Conservation (phyloP, 2,329 filamentous ascomycete species). For the Albophoma yamanashiensis region DNA sequence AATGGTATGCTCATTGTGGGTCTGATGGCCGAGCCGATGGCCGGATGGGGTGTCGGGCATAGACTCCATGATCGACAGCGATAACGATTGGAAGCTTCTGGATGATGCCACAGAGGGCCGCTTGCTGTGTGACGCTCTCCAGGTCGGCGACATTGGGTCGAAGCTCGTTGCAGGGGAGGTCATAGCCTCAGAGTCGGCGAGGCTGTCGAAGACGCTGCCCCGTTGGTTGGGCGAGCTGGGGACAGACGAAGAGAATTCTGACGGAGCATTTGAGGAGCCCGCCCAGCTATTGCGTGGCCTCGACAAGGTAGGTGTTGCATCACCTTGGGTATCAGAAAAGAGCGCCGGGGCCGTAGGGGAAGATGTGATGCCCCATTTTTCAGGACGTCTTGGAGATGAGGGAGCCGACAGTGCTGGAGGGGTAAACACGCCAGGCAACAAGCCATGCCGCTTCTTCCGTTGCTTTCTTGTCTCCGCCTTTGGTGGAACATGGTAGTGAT, state of each 20-base stretch:
- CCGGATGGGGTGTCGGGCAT: conserved; percentile 12
- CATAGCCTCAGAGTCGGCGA: conserved; percentile 51
- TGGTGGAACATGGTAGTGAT: conserved; percentile 73
- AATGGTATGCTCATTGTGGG: conserved; percentile 19
- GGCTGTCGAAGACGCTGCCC: conserved; percentile 69
- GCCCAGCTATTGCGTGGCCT: conserved; percentile 44
- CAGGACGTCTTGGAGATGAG: conserved; percentile 25
- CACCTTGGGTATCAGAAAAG: conserved; percentile 27
- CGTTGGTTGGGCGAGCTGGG: conserved; percentile 72
- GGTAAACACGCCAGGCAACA: conserved; percentile 52
- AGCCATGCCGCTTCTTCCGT: conserved; percentile 61
- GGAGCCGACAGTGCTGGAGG: conserved; percentile 30
- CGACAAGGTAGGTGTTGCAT: conserved; percentile 39
- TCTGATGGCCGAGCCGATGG: conserved; percentile 9
- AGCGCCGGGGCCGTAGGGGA: conserved; percentile 28
- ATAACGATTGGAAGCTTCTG: conserved; percentile 33
- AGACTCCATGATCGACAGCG: conserved; percentile 20
- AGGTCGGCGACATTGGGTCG: conserved; percentile 54
- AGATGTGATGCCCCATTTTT: conserved; percentile 23
- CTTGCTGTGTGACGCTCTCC: conserved; percentile 42
- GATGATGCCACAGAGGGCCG: conserved; percentile 44
- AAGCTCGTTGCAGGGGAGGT: conserved; percentile 73
- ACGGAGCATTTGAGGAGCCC: conserved; percentile 35
- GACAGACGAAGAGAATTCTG: conserved; percentile 62
- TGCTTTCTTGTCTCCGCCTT: conserved; percentile 51